Evolutionary conservation across 345 rosid genomes (phyloP).

Genomic region (Corchorus olitorius): DNA sequence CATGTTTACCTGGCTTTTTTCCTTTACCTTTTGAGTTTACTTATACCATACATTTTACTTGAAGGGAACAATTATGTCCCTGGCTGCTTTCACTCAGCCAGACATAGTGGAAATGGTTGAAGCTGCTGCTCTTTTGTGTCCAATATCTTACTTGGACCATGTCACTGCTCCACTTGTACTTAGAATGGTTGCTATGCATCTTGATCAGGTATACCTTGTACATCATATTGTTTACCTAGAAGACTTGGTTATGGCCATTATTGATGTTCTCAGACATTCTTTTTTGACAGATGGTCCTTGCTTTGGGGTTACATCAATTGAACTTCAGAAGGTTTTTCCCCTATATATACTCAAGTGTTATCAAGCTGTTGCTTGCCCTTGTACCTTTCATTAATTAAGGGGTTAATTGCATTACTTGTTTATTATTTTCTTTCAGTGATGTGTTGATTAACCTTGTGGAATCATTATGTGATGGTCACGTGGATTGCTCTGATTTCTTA

Average conservation of each 20-base stretch:
- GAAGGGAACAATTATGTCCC: slow-evolving; percentile 90
- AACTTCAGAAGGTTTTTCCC: slow-evolving; percentile 77
- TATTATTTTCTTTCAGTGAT: slow-evolving; percentile 46
- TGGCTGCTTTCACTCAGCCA: slow-evolving; percentile 85
- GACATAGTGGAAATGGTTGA: slow-evolving; percentile 72
- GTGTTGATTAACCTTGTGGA: slow-evolving; percentile 67
- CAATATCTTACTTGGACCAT: slow-evolving; percentile 88
- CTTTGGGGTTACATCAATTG: slow-evolving; percentile 83
- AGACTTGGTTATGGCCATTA: slow-evolving; percentile 24
- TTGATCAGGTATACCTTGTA: slow-evolving; percentile 69
- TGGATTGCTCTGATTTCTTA: slow-evolving; percentile 74
- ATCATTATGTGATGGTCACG: slow-evolving; percentile 61
- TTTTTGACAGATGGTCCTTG: slow-evolving; percentile 61
- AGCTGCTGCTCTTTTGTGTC: slow-evolving; percentile 91
- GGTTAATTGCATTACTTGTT: not conserved
- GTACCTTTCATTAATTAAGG: not conserved
- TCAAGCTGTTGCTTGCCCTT: slow-evolving; percentile 5
- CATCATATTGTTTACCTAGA: slow-evolving; percentile 4
- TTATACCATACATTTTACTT: slow-evolving; percentile 19
- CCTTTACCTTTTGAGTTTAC: not conserved
- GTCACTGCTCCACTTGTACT: slow-evolving; percentile 76
- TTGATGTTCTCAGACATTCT: slow-evolving; percentile 20
- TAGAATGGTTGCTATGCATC: slow-evolving; percentile 83
- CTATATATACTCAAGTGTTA: not conserved
- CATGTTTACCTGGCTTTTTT: not conserved